These are phyloP conservation scores for Exophiala bonariae DNA, from an alignment of 2,329 filamentous ascomycete genomes.

Conservation along the genomic window DNA sequence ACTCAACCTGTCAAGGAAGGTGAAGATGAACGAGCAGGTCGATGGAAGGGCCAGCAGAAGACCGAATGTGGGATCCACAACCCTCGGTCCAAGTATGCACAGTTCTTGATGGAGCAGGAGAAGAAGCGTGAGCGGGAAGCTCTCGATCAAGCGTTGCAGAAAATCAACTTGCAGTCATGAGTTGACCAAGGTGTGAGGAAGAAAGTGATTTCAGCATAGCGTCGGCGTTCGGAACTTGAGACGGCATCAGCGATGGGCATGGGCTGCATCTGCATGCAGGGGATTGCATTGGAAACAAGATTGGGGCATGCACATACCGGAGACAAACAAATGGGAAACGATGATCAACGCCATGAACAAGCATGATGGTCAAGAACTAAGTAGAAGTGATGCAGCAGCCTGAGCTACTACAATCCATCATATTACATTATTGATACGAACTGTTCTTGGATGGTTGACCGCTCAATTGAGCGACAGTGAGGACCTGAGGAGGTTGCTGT, in stretches of 20 bases:
- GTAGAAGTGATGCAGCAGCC: no score
- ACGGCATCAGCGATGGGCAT: constrained; percentile 18
- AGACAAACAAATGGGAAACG: background rate
- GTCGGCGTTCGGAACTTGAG: constrained; percentile 27
- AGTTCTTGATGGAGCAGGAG: constrained; percentile 75
- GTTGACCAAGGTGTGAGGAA: background rate
- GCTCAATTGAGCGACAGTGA: no score
- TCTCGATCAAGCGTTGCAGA: constrained; percentile 44
- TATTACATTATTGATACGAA: no score
- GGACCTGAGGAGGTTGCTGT: no score
- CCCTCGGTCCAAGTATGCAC: constrained; percentile 88
- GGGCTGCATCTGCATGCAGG: constrained; percentile 10
- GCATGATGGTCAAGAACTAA: no score
- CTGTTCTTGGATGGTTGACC: no score
- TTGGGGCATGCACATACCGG: background rate
- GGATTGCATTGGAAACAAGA: constrained; percentile 4
- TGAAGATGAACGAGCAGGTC: constrained; percentile 92
- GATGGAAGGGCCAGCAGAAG: constrained; percentile 96
- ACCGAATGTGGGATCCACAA: constrained; percentile 99
- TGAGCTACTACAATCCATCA: no score
- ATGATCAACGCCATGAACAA: no score
- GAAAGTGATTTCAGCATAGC: constrained; percentile 24
- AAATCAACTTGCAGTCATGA: constrained; percentile 20
- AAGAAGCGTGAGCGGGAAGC: constrained; percentile 63
- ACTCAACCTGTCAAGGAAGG: constrained; percentile 85